Evolutionary conservation across 768 basidiomycete species (phyloP).

Genomic region (Wakefieldia striispora): DNA sequence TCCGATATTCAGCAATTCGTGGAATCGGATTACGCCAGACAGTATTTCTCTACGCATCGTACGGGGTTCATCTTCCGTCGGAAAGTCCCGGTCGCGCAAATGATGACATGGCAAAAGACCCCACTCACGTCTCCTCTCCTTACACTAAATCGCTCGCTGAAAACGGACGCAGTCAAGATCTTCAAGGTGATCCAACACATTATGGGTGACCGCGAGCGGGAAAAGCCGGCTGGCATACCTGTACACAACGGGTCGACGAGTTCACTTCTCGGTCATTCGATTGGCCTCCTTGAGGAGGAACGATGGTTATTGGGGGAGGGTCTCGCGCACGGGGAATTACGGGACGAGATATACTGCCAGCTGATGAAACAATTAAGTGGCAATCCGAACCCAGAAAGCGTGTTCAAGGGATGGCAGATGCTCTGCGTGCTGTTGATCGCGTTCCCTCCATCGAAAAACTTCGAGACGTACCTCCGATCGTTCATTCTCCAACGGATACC

Average conservation of each 20-base stretch:
- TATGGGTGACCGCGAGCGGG: constrained; percentile 90
- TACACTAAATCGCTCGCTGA: constrained; percentile 58
- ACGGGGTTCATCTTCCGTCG: constrained; percentile 85
- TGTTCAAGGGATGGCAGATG: constrained; percentile 92
- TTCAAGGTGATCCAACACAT: constrained; percentile 91
- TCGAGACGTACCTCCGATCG: constrained; percentile 78
- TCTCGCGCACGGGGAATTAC: constrained; percentile 73
- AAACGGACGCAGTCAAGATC: constrained; percentile 75
- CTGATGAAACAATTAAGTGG: constrained; percentile 86
- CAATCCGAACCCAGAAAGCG: constrained; percentile 81
- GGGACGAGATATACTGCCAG: constrained; percentile 94
- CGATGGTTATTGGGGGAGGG: constrained; percentile 83
- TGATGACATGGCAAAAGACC: constrained; percentile 91
- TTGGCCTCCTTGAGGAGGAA: constrained; percentile 73
- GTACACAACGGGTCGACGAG: constrained; percentile 41
- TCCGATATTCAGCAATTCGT: constrained; percentile 87
- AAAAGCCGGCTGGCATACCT: constrained; percentile 53
- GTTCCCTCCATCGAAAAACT: constrained; percentile 92
- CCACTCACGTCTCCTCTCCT: constrained; percentile 76
- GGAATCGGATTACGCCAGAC: constrained; percentile 79
- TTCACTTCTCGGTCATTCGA: constrained; percentile 40
- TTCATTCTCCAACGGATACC: constrained; percentile 72
- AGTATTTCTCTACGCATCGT: constrained; percentile 89
- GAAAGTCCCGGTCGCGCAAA: constrained; percentile 75
- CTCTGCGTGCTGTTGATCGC: constrained; percentile 87